These are phyloP conservation scores for Zygosaccharomyces siamensis DNA, from an alignment of 805 yeast species.

Conservation along the genomic window DNA sequence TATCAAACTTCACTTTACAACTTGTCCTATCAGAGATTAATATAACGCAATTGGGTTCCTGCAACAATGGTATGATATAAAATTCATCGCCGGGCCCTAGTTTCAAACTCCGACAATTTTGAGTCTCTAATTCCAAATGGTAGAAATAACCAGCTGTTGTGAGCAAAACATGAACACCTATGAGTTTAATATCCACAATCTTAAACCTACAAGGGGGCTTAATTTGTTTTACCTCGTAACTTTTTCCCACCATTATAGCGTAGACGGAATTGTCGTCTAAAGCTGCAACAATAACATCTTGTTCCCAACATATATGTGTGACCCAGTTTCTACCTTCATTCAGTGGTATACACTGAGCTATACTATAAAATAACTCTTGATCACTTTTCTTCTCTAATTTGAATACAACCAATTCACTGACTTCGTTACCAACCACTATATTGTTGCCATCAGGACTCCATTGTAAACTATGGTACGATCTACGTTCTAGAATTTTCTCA, in stretches of 20 bases:
- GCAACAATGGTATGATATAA: constrained; percentile 19
- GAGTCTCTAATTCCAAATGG: constrained; percentile 9
- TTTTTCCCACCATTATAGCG: constrained; percentile 2
- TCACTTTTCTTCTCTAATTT: not conserved
- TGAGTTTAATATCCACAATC: constrained; percentile 19
- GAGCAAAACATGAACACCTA: constrained; percentile 12
- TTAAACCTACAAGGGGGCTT: constrained; percentile 19
- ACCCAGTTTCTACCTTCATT: constrained; percentile 21
- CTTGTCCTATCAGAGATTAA: constrained; percentile 22
- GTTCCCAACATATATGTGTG: constrained; percentile 17
- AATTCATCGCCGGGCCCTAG: constrained; percentile 18
- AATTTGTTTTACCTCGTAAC: constrained; percentile 1
- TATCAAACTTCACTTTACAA: constrained; percentile 14
- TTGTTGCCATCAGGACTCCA: constrained; percentile 25
- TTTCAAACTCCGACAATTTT: constrained; percentile 1
- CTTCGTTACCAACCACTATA: constrained; percentile 28
- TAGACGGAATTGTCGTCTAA: constrained; percentile 27
- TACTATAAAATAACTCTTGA: not conserved
- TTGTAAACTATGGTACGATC: constrained; percentile 28
- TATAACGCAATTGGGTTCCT: constrained; percentile 11
- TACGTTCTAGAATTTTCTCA: constrained; percentile 5
- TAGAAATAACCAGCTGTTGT: constrained; percentile 18
- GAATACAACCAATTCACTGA: constrained; percentile 20
- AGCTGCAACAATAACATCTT: constrained; percentile 11
- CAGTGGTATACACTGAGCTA: constrained; percentile 2